Base-by-base conservation (phyloP, 129 eudicot species). In the Dittrichia graveolens region DNA sequence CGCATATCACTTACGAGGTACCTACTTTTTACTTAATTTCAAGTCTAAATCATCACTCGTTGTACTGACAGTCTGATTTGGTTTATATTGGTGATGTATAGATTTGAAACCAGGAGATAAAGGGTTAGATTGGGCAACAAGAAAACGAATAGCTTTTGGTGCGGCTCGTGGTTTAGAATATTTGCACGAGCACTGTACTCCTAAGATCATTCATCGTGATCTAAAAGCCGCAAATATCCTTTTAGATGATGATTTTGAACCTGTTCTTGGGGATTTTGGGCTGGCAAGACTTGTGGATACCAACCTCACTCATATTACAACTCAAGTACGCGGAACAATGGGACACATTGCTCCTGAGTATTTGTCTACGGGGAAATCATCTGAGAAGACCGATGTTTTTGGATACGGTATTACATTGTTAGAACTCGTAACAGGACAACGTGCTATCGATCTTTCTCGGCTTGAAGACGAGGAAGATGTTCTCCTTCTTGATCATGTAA, bases 281-380 rank as follows among this genome's bases (percentile, higher is more conserved):
- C 71, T 94, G 11, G 96, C 98, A 61, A 94, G 81, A 72, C 71
- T 87, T 45, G 95, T 94, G 13, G 98, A 94, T 72, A 73, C 85
- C 39, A 70, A 83, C 61, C 69, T 84, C 46, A 94, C 98, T 6
- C 97, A 93, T 71, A 80, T 94, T 24, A 94, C 98, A 19, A 94
- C 98, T 69, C 93, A 88, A 83, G 87, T 94, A 43, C 95, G 98
- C 50, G 98, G 98, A 67, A 94, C 98, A 2, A 94, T 94, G 98
- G 98, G 96, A 60, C 98, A 94, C 82, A 94, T 94, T 79, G 98
- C 98, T n/a, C 98, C 97, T 0, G 98, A 94, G 70, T 94, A 94
- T 71, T 76, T 94, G 70, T 90, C 96, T 39, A 94, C 98, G 0
- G 98, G 98, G 60, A 94, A 90, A 79, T 85, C 96, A 3, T 94